These are phyloP conservation scores for Skeletonema tropicum DNA, from an alignment of 108 stramenopile species.

Conservation along the genomic window DNA sequence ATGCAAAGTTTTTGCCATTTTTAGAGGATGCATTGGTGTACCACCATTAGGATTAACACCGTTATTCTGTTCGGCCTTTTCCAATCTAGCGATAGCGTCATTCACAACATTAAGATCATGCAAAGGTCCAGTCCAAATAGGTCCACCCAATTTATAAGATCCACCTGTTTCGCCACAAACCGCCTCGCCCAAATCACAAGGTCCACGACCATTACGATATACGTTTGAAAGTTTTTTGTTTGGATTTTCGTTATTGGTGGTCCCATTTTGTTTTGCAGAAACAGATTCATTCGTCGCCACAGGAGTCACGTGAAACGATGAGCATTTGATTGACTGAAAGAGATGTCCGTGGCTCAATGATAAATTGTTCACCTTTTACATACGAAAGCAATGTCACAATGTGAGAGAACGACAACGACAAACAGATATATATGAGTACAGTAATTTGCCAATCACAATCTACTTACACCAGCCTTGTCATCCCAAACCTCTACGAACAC, in stretches of 20 bases:
- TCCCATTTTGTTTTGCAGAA: conserved; percentile 19
- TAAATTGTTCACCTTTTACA: conserved; percentile 60
- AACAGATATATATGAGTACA: not conserved
- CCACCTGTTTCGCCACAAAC: conserved; percentile 79
- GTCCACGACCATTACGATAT: conserved; percentile 53
- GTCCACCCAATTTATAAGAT: conserved; percentile 91
- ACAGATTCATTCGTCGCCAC: conserved; percentile 51
- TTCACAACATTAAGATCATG: conserved; percentile 88
- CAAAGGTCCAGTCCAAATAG: conserved; percentile 94
- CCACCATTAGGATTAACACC: conserved; percentile 40
- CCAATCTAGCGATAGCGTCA: conserved; percentile 73
- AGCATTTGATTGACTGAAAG: conserved; percentile 92
- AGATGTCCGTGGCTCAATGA: conserved; percentile 87
- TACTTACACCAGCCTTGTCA: conserved; percentile 83
- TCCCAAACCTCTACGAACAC: conserved; percentile 96
- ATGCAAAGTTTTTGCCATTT: conserved; percentile 52
- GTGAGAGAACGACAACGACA: not conserved
- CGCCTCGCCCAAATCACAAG: conserved; percentile 31
- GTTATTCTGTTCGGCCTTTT: conserved; percentile 31
- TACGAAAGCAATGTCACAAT: not conserved
- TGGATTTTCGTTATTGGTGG: conserved; percentile 51
- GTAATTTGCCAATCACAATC: conserved; percentile 1
- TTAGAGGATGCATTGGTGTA: conserved; percentile 41
- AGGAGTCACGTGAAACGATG: conserved; percentile 88
- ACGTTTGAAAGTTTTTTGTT: conserved; percentile 64